These are phyloP conservation scores for Curvularia spicifera DNA, from an alignment of 2,329 filamentous ascomycete species.

Conservation along the genomic window DNA sequence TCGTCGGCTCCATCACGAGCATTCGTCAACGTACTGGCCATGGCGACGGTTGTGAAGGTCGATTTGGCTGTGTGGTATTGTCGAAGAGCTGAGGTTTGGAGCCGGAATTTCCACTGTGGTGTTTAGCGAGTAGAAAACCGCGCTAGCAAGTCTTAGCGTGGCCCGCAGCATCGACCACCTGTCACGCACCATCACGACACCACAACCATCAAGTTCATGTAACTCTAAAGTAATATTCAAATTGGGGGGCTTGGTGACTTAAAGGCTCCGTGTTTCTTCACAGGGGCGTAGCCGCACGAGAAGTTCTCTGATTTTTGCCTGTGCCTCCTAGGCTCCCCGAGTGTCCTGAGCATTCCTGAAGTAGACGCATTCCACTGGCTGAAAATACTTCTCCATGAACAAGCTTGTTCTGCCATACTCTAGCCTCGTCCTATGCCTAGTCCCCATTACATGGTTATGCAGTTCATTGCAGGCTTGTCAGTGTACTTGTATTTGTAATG, in stretches of 20 bases:
- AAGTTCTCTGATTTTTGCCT: not conserved
- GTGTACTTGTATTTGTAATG: conserved; percentile 31
- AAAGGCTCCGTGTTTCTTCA: not conserved
- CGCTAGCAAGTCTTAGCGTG: conserved; percentile 18
- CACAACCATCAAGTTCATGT: not conserved
- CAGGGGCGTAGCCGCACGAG: not conserved
- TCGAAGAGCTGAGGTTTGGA: conserved; percentile 30
- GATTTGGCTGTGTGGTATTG: conserved; percentile 40
- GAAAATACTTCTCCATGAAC: not conserved
- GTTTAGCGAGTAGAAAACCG: conserved; percentile 19
- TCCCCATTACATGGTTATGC: conserved; percentile 25
- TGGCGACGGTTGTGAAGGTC: conserved; percentile 59
- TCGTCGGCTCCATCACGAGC: not conserved
- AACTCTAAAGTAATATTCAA: not conserved
- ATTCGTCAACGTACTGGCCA: conserved; percentile 68
- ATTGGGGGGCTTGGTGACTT: not conserved
- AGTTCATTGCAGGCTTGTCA: conserved; percentile 28
- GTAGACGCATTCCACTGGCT: not conserved
- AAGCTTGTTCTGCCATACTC: not conserved
- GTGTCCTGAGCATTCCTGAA: not conserved
- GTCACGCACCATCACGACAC: not conserved
- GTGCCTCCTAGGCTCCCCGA: not conserved
- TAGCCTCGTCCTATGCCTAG: not conserved
- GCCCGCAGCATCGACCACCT: conserved; percentile 6
- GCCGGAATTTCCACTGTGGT: conserved; percentile 24